These are phyloP conservation scores for Amniculicola lignicola DNA, from an alignment of 495 filamentous ascomycete genomes.

Conservation along the genomic window DNA sequence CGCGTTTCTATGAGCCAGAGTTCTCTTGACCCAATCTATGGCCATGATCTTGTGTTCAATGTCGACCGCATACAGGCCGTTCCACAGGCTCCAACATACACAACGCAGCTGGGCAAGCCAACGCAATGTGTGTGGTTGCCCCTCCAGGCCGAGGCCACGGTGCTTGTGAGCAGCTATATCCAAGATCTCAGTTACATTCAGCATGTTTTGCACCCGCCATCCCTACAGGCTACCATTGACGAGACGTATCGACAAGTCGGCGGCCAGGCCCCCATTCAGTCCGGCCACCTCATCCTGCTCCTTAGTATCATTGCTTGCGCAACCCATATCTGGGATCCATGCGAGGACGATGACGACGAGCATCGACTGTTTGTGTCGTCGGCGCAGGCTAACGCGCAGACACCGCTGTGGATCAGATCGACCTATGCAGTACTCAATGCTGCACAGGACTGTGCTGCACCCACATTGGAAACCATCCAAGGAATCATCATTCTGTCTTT, in stretches of 20 bases:
- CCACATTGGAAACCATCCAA: constrained; percentile 48
- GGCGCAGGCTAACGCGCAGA: constrained; percentile 38
- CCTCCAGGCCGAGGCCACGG: constrained; percentile 41
- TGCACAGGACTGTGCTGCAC: constrained; percentile 31
- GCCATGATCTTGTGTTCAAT: too few species aligned
- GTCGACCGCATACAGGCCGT: constrained; percentile 16
- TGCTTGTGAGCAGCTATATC: constrained; percentile 45
- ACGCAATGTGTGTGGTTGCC: constrained; percentile 48
- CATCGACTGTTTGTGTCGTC: constrained; percentile 36
- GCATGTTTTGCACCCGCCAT: constrained; percentile 45
- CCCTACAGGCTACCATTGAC: constrained; percentile 39
- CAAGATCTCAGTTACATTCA: constrained; percentile 44
- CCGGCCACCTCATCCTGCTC: constrained; percentile 44
- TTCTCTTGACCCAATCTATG: too few species aligned
- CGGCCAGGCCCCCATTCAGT: constrained; percentile 30
- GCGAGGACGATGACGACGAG: constrained; percentile 23
- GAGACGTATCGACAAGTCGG: constrained; percentile 40
- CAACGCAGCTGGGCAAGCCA: too few species aligned
- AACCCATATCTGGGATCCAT: constrained; percentile 44
- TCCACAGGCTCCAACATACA: constrained; percentile 9
- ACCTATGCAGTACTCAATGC: constrained; percentile 45
- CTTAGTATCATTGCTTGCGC: constrained; percentile 46
- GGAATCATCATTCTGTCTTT: constrained; percentile 45
- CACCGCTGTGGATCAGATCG: constrained; percentile 41
- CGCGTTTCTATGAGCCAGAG: too few species aligned